Evolutionary conservation across 192 early-diverging fungal species (phyloP).

Genomic region (Backusella circina): DNA sequence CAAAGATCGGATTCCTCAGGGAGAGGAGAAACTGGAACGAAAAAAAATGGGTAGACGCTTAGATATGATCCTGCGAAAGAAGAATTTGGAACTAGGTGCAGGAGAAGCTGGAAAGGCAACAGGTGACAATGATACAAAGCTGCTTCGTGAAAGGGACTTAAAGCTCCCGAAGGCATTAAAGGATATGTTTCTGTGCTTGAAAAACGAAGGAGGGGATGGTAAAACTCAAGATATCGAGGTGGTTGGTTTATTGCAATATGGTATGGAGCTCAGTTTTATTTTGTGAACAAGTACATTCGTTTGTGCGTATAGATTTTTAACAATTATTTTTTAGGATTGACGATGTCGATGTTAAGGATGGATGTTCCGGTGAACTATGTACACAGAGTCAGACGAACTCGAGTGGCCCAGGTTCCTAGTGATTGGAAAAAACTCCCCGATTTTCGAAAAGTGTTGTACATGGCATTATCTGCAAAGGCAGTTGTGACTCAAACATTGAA

Average conservation of each 20-base stretch:
- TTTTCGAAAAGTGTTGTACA: slow-evolving; percentile 5
- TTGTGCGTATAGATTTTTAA: background rate
- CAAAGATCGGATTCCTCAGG: slow-evolving; percentile 4
- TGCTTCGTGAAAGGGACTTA: slow-evolving; percentile 3
- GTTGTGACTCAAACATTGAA: slow-evolving; percentile 4
- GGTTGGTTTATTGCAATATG: slow-evolving; percentile 6
- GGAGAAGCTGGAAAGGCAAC: slow-evolving; percentile 3
- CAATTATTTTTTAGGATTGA: background rate
- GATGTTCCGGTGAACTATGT: slow-evolving; percentile 1
- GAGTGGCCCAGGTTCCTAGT: background rate
- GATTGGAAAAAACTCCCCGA: background rate
- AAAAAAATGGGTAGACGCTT: slow-evolving; percentile 7
- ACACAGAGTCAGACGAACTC: slow-evolving; percentile 5
- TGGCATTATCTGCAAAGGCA: slow-evolving; percentile 7
- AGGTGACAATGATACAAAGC: slow-evolving; percentile 4
- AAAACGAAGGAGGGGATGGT: background rate
- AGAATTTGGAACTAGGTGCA: slow-evolving; percentile 6
- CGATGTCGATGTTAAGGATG: slow-evolving; percentile 4
- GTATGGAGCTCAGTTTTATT: background rate
- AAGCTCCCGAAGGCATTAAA: slow-evolving; percentile 1
- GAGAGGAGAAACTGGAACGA: slow-evolving; percentile 1
- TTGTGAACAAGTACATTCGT: background rate
- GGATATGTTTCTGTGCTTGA: slow-evolving; percentile 5
- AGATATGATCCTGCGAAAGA: slow-evolving; percentile 7
- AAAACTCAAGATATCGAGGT: slow-evolving; percentile 7